These are phyloP conservation scores for Russula brevipes DNA, from an alignment of 768 basidiomycete genomes.

Conservation along the genomic window DNA sequence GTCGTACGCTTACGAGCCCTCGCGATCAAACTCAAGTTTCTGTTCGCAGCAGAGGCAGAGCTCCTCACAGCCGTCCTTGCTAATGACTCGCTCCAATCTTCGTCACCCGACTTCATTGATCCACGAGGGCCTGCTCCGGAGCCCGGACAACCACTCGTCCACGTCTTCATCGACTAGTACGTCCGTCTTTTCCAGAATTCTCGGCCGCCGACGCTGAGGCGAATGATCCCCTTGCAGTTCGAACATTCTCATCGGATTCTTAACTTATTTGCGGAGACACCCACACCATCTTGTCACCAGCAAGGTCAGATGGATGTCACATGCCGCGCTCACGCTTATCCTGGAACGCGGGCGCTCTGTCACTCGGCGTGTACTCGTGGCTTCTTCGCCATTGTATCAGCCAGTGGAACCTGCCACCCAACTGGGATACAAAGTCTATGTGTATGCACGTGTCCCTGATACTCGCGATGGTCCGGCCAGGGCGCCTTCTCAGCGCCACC, in stretches of 20 bases:
- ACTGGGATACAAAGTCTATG: slow-evolving; percentile 68
- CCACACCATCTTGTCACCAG: slow-evolving; percentile 36
- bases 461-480: slow-evolving; percentile 58
- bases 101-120: slow-evolving; percentile 33
- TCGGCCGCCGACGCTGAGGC: background rate
- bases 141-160: slow-evolving; percentile 33
- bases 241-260: slow-evolving; percentile 80
- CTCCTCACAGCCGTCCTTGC: slow-evolving; percentile 31
- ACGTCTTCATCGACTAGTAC: slow-evolving; percentile 56
- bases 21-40: slow-evolving; percentile 49
- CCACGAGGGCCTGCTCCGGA: slow-evolving; percentile 35
- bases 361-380: slow-evolving; percentile 67
- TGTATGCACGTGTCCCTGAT: slow-evolving; percentile 69
- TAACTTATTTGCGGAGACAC: slow-evolving; percentile 61
- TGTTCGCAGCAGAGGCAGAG: slow-evolving; percentile 49
- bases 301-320: slow-evolving; percentile 55
- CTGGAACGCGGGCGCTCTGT: slow-evolving; percentile 78
- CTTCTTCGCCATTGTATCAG: slow-evolving; percentile 81
- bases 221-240: slow-evolving; percentile 45
- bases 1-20: slow-evolving; percentile 49
- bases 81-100: slow-evolving; percentile 26
- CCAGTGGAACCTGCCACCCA: slow-evolving; percentile 66
- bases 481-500: slow-evolving; percentile 32
- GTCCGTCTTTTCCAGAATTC: slow-evolving; percentile 29
- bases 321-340: slow-evolving; percentile 69